Evolutionary conservation across 2,329 filamentous ascomycete species (phyloP).

Genomic region (Colletotrichum tanaceti): DNA sequence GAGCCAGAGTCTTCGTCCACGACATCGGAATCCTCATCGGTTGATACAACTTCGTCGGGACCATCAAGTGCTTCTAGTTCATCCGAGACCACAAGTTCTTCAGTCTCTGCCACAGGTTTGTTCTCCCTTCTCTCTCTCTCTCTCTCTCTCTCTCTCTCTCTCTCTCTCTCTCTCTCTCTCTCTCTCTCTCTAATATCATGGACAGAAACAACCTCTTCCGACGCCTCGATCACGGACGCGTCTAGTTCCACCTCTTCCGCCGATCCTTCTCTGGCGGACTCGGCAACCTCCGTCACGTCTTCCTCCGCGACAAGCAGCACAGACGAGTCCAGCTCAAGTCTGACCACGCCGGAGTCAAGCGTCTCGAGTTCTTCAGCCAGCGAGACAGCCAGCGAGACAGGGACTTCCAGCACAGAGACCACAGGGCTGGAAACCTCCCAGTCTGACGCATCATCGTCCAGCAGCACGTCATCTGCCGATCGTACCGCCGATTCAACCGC

Average conservation of each 20-base stretch:
- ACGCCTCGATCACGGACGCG: not conserved
- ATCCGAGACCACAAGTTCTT: not conserved
- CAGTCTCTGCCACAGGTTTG: slow-evolving; percentile 1
- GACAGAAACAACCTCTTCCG: no score
- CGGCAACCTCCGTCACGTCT: no score
- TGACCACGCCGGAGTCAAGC: not conserved
- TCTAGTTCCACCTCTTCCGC: not conserved
- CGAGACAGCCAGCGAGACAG: not conserved
- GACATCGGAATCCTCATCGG: not conserved
- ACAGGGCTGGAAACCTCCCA: no score
- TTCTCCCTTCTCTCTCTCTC: no score
- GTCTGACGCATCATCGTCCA: not conserved
- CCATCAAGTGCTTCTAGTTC: not conserved
- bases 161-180: no score
- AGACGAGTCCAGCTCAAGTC: not conserved
- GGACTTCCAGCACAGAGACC: not conserved
- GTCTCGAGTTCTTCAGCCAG: not conserved
- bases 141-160: no score
- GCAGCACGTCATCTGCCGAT: not conserved
- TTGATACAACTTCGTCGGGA: not conserved
- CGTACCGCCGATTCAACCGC: not conserved
- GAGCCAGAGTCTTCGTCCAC: not conserved
- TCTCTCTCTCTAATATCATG: no score
- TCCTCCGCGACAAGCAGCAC: no score
- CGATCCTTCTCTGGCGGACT: not conserved